Evolutionary conservation across 768 basidiomycete genomes (phyloP), one percentile per base, ranked within the genome.

Genomic region (Postia placenta): DNA sequence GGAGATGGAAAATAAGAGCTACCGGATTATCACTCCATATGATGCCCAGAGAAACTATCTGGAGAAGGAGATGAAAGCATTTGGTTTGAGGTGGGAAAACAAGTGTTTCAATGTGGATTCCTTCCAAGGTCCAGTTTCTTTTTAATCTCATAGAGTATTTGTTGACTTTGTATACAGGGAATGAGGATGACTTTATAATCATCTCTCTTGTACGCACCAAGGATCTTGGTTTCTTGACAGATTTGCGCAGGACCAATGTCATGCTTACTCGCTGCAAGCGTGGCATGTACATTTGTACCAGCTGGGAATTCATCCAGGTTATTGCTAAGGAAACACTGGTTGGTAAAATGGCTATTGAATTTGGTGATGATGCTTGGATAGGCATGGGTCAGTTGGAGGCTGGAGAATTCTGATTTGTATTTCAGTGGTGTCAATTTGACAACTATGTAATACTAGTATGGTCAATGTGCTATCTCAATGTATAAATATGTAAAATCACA

Each of bases 191-290:
- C 47, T 78, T 77, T 25, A 83, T 90, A 40, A 73, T 90, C 50
- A 74, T 90, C 41, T 89, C 87, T 5, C 54, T 86, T 14, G 86
- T 87, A 4, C 74, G 87, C 22, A 74, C 85, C 0, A 66, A 65
- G 27, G 74, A 70, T 3, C 67, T 84, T 41, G 90, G 89, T 4
- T 92, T 92, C 55, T 69, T 92, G 27, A 60, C 64, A 12, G 81
- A 81, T 57, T 55, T 73, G 9, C 74, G 83, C 24, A 74, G 90
- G 15, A 83, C 85, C 46, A 92, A 92, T 81, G 89, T 92, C 50
- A 90, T 92, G 87, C 80, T 92, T 6, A 84, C 81, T 41, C 78
- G 90, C 30, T 89, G 84, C 73, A 84, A 85, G 62, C 72, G 67
- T 43, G 83, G 81, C 25, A 91, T 92, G 87, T 80, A 81, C 50